Percentiles rank a stretch among this genome's conserved stretches.
phyloP scores from a whole-genome alignment of 192 early-diverging fungal species.

The Backusella macrospora region DNA sequence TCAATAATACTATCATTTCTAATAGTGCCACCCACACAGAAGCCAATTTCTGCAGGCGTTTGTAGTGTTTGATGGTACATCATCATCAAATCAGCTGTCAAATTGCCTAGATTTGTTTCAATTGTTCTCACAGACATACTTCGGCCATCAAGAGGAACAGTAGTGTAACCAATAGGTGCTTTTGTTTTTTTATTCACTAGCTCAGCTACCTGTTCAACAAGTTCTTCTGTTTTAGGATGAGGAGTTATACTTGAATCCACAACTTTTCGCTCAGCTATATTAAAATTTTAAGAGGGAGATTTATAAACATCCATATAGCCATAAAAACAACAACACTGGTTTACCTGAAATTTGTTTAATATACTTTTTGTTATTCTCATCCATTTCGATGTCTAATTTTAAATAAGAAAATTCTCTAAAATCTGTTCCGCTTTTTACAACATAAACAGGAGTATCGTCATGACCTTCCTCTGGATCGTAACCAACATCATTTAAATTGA shows the following conservation, averaged over 20 bases:
- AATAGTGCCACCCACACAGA: constrained; percentile 65
- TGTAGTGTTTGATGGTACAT: constrained; percentile 44
- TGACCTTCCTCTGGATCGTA: constrained; percentile 44
- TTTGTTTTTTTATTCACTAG: constrained; percentile 54
- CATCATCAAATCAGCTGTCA: constrained; percentile 67
- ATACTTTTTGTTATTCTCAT: constrained; percentile 31
- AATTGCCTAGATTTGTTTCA: constrained; percentile 66
- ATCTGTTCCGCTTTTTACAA: constrained; percentile 72
- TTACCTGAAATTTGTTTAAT: constrained; percentile 41
- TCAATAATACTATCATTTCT: constrained; percentile 62
- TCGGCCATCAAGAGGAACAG: constrained; percentile 56
- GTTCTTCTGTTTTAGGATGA: constrained; percentile 42
- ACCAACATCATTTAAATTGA: constrained; percentile 39
- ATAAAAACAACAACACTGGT: no score
- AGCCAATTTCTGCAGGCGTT: constrained; percentile 43
- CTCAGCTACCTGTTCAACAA: constrained; percentile 51
- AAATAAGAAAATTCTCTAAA: constrained; percentile 65
- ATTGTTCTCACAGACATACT: constrained; percentile 55
- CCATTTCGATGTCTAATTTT: constrained; percentile 39
- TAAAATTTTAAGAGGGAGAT: background rate
- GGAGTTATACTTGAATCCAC: constrained; percentile 44
- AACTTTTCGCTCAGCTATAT: constrained; percentile 47
- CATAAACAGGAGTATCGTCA: constrained; percentile 38
- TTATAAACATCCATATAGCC: no score
- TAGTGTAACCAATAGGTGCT: constrained; percentile 58